Conservation (phyloP, 163 green algal species). For the Chloroidium sp. region DNA sequence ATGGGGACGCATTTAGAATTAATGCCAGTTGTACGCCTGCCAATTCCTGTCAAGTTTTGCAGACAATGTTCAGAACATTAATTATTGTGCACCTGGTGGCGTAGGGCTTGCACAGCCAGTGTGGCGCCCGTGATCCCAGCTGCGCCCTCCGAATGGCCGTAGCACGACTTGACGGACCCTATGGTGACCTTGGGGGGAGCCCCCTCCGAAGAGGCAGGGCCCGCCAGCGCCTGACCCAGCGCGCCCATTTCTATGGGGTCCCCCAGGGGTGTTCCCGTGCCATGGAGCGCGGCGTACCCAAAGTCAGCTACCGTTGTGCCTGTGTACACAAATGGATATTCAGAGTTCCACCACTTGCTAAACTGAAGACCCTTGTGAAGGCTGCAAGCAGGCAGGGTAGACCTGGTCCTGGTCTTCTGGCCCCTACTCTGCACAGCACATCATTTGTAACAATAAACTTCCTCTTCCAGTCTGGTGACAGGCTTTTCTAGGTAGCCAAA, state of each 20-base stretch:
- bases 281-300: slow-evolving; percentile 22
- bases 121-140: slow-evolving; percentile 25
- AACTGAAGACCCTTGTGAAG: too few species aligned
- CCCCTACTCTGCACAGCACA: too few species aligned
- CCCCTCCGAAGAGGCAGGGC: slow-evolving; percentile 31
- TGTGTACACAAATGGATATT: neutral
- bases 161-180: slow-evolving; percentile 33
- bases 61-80: too few species aligned
- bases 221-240: neutral
- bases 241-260: slow-evolving; percentile 41
- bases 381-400: too few species aligned
- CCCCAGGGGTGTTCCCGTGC: slow-evolving; percentile 42
- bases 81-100: neutral
- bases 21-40: too few species aligned
- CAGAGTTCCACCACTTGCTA: too few species aligned
- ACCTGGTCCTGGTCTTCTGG: too few species aligned
- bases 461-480: too few species aligned
- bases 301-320: neutral
- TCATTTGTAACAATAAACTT: too few species aligned
- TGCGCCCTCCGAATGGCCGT: slow-evolving; percentile 34
- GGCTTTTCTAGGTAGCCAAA: too few species aligned
- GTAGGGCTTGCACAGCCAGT: neutral
- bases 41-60: too few species aligned
- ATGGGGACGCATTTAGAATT: too few species aligned
- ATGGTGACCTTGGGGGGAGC: slow-evolving; percentile 11